These are phyloP conservation scores for Seiridium cupressi DNA, from an alignment of 2,329 filamentous ascomycete genomes.

Conservation along the genomic window DNA sequence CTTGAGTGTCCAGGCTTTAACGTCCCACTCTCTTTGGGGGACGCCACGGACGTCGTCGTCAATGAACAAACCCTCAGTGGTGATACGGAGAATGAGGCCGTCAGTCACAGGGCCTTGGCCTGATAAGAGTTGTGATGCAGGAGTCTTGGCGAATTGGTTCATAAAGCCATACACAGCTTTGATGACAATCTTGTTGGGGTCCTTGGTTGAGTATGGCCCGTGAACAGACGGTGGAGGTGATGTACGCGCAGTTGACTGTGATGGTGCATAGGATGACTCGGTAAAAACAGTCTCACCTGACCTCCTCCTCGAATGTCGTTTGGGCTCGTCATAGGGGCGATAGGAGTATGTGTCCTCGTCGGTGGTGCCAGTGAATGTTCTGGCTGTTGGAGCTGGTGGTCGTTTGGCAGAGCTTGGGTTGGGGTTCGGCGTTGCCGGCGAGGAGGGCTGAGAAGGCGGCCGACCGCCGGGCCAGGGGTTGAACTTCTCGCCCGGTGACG, in stretches of 20 bases:
- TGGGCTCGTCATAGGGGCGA: conserved; percentile 73
- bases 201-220: conserved; percentile 79
- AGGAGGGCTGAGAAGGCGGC: conserved; percentile 38
- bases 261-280: conserved; percentile 83
- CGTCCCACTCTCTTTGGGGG: conserved; percentile 96
- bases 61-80: conserved; percentile 92
- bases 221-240: conserved; percentile 78
- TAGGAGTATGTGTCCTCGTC: conserved; percentile 71
- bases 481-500: conserved; percentile 65
- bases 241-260: conserved; percentile 78
- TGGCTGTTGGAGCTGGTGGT: conserved; percentile 41
- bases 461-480: conserved; percentile 68
- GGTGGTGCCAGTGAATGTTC: conserved; percentile 53
- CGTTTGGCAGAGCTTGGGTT: conserved; percentile 22
- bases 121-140: conserved; percentile 84
- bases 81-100: conserved; percentile 86
- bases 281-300: conserved; percentile 74
- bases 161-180: conserved; percentile 91
- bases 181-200: conserved; percentile 95
- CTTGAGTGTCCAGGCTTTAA: conserved; percentile 97
- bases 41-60: conserved; percentile 92
- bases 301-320: conserved; percentile 54
- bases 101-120: conserved; percentile 86
- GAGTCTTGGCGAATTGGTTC: conserved; percentile 83
- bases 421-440: conserved; percentile 22